These are phyloP conservation scores for Apiospora arundinis DNA, from an alignment of 2,329 filamentous ascomycete genomes.

Conservation along the genomic window DNA sequence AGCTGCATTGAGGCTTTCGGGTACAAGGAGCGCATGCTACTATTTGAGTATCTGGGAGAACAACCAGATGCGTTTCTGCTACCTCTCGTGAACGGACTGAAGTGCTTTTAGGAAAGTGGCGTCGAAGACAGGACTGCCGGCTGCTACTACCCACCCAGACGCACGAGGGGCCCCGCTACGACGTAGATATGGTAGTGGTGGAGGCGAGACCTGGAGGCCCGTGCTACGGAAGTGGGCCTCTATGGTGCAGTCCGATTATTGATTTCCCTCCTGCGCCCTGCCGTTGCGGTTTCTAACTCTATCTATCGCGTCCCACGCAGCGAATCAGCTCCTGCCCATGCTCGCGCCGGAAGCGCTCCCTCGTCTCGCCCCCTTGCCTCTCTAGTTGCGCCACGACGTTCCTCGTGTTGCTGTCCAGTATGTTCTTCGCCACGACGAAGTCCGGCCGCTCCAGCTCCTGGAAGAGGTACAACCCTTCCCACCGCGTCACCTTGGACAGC, in stretches of 20 bases:
- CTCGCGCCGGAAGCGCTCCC: neutral
- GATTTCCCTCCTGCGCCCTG: neutral
- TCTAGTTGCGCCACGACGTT: slow-evolving; percentile 23
- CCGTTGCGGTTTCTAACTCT: neutral
- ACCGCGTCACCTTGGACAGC: slow-evolving; percentile 25
- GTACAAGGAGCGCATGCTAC: too few species aligned
- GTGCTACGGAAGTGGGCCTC: neutral
- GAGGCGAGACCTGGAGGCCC: too few species aligned
- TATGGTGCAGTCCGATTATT: neutral
- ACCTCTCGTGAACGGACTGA: too few species aligned
- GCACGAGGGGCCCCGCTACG: too few species aligned
- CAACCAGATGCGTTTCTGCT: too few species aligned
- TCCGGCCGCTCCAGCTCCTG: slow-evolving; percentile 6
- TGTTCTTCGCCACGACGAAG: slow-evolving; percentile 29
- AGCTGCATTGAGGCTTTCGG: too few species aligned
- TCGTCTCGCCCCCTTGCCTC: slow-evolving; percentile 14
- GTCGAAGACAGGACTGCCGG: too few species aligned
- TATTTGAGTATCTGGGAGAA: too few species aligned
- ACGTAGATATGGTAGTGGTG: too few species aligned
- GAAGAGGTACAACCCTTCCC: slow-evolving; percentile 18
- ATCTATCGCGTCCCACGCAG: neutral
- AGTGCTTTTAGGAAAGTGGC: too few species aligned
- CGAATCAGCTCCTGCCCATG: neutral
- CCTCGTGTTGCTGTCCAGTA: slow-evolving; percentile 23
- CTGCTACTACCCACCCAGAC: too few species aligned